Conservation (phyloP, 345 rosid species). For the Acer yangbiense region DNA sequence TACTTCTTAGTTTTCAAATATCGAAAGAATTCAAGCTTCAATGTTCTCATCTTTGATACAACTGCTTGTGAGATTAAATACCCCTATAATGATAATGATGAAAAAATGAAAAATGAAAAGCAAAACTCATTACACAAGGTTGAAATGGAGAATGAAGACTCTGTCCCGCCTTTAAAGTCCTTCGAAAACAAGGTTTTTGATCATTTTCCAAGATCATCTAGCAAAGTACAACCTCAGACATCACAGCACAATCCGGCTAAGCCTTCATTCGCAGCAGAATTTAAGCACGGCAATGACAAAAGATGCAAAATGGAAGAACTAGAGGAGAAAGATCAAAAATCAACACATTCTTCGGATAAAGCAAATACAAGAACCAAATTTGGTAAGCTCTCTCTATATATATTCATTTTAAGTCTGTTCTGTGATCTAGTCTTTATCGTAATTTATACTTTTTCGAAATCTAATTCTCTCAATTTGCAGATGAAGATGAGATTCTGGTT, state of each 20-base stretch:
- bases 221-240: slow-evolving; percentile 12
- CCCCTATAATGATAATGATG: slow-evolving; percentile 18
- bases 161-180: background rate
- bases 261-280: background rate
- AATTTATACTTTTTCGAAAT: background rate
- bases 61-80: slow-evolving; percentile 43
- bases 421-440: background rate
- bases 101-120: too few species aligned
- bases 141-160: slow-evolving; percentile 12
- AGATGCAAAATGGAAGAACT: slow-evolving; percentile 20
- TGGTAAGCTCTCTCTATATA: slow-evolving; percentile 26
- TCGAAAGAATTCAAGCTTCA: slow-evolving; percentile 37
- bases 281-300: background rate
- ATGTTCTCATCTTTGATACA: slow-evolving; percentile 33
- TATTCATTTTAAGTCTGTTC: background rate
- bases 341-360: background rate
- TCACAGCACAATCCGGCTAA: slow-evolving; percentile 19
- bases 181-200: slow-evolving; percentile 23
- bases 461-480: background rate
- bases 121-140: too few species aligned
- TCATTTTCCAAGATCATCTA: slow-evolving; percentile 10
- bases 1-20: slow-evolving; percentile 41
- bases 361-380: slow-evolving; percentile 14
- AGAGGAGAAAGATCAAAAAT: slow-evolving; percentile 6
- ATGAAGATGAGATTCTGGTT: background rate